Evolutionary conservation across 225 moss, liverwort and hornwort genomes (phyloP).

Genomic region (Asterella californica): DNA sequence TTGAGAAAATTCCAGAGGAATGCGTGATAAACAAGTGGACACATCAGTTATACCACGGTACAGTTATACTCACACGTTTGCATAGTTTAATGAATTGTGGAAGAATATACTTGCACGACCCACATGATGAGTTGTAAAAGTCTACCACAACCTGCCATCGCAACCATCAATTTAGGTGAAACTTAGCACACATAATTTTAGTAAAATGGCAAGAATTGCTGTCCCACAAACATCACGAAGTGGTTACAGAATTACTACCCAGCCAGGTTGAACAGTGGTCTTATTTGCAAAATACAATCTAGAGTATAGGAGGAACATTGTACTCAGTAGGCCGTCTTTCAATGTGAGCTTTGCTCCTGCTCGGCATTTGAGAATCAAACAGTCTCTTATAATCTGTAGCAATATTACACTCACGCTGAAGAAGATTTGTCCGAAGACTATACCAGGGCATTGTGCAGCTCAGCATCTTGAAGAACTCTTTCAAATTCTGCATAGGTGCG

Average conservation of each 20-base stretch:
- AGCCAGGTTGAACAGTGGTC: neutral
- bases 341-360: no score
- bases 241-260: neutral
- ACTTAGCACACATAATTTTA: neutral
- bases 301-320: no score
- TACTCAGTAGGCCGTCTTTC: no score
- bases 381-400: neutral
- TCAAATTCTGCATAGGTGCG: conserved; percentile 51
- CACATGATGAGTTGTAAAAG: conserved; percentile 57
- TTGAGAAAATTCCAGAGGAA: neutral
- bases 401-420: neutral
- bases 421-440: neutral
- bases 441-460: conserved; percentile 40
- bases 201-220: no score
- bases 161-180: neutral
- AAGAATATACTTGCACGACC: conserved; percentile 56
- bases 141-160: conserved; percentile 45
- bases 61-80: conserved; percentile 33
- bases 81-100: conserved; percentile 56
- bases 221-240: neutral
- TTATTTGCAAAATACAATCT: no score
- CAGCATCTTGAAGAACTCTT: conserved; percentile 46
- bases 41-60: neutral
- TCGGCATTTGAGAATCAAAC: no score
- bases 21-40: neutral